Conservation (phyloP, 148 eudicot species). For the Selenicereus undatus region DNA sequence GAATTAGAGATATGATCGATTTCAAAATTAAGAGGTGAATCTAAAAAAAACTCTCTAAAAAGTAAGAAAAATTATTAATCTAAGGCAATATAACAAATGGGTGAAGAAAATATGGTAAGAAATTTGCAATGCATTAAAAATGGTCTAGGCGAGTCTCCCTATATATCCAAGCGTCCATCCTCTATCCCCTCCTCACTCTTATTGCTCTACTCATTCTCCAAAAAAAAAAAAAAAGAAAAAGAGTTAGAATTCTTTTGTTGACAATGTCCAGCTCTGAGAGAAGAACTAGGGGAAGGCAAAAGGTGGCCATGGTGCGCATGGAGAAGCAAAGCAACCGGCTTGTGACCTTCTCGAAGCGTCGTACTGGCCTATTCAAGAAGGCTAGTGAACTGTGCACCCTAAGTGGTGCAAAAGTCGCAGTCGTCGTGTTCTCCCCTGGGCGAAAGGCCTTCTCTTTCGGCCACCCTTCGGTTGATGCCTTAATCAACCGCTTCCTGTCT, state of each 20-base stretch:
- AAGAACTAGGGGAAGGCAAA: conserved; percentile 25
- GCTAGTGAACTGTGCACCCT: conserved; percentile 29
- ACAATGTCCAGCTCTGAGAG: conserved; percentile 7
- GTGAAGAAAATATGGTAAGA: background rate
- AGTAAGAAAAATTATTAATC: background rate
- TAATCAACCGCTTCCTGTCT: conserved; percentile 12
- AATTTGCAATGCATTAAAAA: background rate
- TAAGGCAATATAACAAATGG: background rate
- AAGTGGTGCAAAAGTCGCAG: conserved; percentile 1
- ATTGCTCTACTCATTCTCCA: background rate
- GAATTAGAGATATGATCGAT: too few relatives aligned
- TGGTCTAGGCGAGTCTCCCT: background rate
- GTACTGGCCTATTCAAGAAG: conserved; percentile 27
- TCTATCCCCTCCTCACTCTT: background rate
- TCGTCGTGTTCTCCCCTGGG: conserved; percentile 24
- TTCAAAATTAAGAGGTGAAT: too few relatives aligned
- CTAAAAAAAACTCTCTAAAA: background rate
- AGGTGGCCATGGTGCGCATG: conserved; percentile 16
- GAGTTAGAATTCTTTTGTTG: background rate
- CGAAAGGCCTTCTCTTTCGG: conserved; percentile 23
- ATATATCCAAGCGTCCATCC: background rate
- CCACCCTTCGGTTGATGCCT: conserved; percentile 21
- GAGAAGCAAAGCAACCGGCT: conserved; percentile 19
- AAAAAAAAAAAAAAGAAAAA: background rate
- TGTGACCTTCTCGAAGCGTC: conserved; percentile 29